These are phyloP conservation scores for Trichoderma lentiforme DNA, from an alignment of 2,329 filamentous ascomycete species.

Conservation along the genomic window DNA sequence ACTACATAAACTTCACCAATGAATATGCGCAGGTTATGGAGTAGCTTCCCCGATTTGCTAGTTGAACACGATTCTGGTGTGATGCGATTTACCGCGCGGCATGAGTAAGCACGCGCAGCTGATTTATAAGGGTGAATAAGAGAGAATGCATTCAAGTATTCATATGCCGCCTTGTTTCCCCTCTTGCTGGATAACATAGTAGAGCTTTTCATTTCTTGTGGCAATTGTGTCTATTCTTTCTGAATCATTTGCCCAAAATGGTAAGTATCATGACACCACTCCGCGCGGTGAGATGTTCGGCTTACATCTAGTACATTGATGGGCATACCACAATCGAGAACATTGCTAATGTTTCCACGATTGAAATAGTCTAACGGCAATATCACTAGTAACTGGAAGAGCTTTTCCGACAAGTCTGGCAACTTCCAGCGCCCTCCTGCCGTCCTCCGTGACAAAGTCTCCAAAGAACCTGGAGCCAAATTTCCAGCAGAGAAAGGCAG, in stretches of 20 bases:
- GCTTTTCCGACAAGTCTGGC: conserved; percentile 70
- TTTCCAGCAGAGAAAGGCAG: conserved; percentile 82
- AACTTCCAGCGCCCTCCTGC: conserved; percentile 88
- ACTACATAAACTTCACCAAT: neutral
- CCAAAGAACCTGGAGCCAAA: conserved; percentile 63
- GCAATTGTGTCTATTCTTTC: neutral
- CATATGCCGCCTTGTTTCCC: neutral
- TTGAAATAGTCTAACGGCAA: neutral
- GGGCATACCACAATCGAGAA: neutral
- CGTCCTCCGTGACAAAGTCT: conserved; percentile 75
- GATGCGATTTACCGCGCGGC: conserved; percentile 4
- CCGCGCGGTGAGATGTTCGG: neutral
- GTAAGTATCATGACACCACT: neutral
- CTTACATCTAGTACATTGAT: neutral
- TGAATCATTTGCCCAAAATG: neutral
- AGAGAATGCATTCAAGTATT: neutral
- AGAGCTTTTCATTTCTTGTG: neutral
- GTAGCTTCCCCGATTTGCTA: neutral
- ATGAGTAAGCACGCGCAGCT: neutral
- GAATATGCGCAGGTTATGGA: neutral
- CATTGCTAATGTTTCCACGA: neutral
- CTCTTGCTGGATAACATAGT: neutral
- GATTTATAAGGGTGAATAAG: neutral
- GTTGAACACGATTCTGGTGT: neutral
- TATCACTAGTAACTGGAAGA: conserved; percentile 83